These are phyloP conservation scores for Gamarada debralockiae DNA, from an alignment of 495 filamentous ascomycete genomes.

Conservation along the genomic window DNA sequence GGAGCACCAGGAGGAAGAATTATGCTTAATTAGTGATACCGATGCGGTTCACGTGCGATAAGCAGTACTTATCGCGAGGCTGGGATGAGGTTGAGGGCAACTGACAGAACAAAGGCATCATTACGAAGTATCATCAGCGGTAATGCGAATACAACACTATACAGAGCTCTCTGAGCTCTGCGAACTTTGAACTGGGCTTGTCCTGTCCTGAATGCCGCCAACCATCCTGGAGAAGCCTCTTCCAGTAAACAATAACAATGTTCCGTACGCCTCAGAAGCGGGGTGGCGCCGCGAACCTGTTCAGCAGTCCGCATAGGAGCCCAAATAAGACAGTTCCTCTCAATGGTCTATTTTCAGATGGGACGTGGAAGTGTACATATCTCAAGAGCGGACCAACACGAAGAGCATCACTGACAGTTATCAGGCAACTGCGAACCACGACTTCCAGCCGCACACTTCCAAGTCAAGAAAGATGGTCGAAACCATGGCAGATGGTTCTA, in stretches of 20 bases:
- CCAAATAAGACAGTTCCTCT: constrained; percentile 31
- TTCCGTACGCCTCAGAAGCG: constrained; percentile 2
- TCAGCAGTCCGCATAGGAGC: constrained; percentile 17
- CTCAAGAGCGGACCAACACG: neutral
- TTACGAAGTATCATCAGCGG: no score
- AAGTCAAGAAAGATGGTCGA: constrained; percentile 60
- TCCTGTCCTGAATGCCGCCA: neutral
- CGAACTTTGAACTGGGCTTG: neutral
- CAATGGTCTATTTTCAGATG: constrained; percentile 53
- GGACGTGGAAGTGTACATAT: constrained; percentile 49
- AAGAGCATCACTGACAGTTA: constrained; percentile 8
- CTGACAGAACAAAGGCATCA: no score
- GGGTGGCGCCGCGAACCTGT: constrained; percentile 6
- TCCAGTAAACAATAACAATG: neutral
- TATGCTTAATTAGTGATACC: no score
- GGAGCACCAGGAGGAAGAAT: no score
- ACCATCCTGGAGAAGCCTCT: no score
- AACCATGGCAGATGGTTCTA: constrained; percentile 70
- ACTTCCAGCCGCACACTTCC: constrained; percentile 53
- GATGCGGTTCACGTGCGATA: no score
- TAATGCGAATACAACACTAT: no score
- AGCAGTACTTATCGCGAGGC: no score
- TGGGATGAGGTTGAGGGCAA: no score
- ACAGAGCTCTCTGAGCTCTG: neutral
- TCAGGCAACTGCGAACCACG: constrained; percentile 62